These are phyloP conservation scores for Angomonas desouzai DNA, from an alignment of 208 protist genomes.

Conservation along the genomic window DNA sequence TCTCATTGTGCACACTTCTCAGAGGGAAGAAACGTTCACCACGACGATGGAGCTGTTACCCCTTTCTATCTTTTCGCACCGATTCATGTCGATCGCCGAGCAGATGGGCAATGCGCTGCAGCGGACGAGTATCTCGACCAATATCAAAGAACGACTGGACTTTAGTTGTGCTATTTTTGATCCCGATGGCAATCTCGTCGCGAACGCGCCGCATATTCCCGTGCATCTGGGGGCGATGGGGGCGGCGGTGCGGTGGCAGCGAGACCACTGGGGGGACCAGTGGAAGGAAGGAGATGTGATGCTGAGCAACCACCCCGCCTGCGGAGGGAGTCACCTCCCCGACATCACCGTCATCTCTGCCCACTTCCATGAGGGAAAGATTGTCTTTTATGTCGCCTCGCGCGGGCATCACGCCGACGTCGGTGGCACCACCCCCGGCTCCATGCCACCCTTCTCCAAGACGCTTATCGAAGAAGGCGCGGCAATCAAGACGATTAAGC, in stretches of 20 bases:
- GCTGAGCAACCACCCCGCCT: constrained; percentile 91
- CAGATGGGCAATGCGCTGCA: constrained; percentile 96
- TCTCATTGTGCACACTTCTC: constrained; percentile 60
- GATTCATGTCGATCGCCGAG: constrained; percentile 97
- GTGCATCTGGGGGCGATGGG: constrained; percentile 96
- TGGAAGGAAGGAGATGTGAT: constrained; percentile 92
- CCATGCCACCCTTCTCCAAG: constrained; percentile 94
- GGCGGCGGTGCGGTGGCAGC: constrained; percentile 85
- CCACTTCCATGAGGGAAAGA: constrained; percentile 55
- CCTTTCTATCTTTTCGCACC: constrained; percentile 92
- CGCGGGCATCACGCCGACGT: constrained; percentile 97
- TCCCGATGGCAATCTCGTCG: constrained; percentile 91
- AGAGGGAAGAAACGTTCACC: constrained; percentile 36
- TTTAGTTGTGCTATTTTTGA: constrained; percentile 89
- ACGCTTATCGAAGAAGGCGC: constrained; percentile 91
- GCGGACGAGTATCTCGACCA: constrained; percentile 93
- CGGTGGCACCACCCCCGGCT: constrained; percentile 93
- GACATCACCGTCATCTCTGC: constrained; percentile 97
- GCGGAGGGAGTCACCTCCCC: constrained; percentile 94
- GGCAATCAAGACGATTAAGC: constrained; percentile 88
- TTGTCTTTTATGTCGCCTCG: constrained; percentile 92
- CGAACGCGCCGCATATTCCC: constrained; percentile 96
- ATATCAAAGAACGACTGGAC: constrained; percentile 95
- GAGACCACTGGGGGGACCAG: constrained; percentile 34
- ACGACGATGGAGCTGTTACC: constrained; percentile 70